Conservation (phyloP, 306 rosid species). For the Citrullus mucosospermus region DNA sequence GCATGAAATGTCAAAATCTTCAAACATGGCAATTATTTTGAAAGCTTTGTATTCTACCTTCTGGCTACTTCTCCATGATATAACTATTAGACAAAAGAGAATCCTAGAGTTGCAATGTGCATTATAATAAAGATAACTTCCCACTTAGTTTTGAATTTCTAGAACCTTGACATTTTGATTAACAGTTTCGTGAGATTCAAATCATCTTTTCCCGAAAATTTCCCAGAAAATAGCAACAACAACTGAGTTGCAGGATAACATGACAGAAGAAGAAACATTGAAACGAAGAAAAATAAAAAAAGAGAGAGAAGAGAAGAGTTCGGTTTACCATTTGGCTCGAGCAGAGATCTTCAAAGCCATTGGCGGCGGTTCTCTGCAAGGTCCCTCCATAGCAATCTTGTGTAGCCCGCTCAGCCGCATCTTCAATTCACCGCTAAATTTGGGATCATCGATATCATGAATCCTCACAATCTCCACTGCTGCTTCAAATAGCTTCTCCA, state of each 20-base stretch:
- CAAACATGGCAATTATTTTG: neutral
- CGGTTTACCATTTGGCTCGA: constrained; percentile 56
- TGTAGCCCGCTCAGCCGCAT: constrained; percentile 47
- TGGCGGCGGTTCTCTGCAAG: constrained; percentile 55
- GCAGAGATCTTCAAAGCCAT: constrained; percentile 51
- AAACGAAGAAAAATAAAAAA: neutral
- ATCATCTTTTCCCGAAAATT: neutral
- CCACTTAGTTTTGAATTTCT: neutral
- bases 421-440: constrained; percentile 33
- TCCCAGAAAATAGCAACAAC: neutral
- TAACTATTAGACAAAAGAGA: neutral
- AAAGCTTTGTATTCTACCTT: neutral
- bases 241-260: neutral
- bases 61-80: neutral
- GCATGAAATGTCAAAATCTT: neutral
- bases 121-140: neutral
- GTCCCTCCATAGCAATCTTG: constrained; percentile 59
- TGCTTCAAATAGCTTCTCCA: constrained; percentile 47
- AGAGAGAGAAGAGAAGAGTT: neutral
- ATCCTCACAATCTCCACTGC: constrained; percentile 34
- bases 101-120: neutral
- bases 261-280: neutral
- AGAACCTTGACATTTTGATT: neutral
- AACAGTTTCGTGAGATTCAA: neutral
- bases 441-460: constrained; percentile 17